These are phyloP conservation scores for Syzygium syzygioides DNA, from an alignment of 441 rosid species.

Conservation along the genomic window DNA sequence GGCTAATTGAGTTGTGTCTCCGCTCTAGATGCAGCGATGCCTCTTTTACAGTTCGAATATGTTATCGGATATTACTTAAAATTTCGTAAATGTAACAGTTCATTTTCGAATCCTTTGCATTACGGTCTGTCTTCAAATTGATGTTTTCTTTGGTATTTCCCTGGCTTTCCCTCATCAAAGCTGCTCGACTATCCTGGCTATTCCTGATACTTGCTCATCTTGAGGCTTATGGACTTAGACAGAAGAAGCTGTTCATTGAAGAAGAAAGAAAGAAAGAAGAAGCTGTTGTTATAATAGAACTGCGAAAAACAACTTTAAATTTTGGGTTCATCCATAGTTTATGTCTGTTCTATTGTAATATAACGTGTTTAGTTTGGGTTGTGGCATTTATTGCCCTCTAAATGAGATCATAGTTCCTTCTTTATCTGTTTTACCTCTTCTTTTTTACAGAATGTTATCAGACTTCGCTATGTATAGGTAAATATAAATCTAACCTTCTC, in stretches of 20 bases:
- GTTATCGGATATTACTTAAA: too few species aligned
- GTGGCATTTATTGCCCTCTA: too few species aligned
- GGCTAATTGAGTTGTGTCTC: neutral
- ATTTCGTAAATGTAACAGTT: neutral
- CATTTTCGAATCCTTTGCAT: neutral
- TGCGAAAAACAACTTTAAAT: neutral
- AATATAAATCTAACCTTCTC: neutral
- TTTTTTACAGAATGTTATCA: too few species aligned
- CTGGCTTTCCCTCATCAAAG: neutral
- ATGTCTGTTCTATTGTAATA: too few species aligned
- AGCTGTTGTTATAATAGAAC: neutral
- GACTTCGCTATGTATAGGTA: neutral
- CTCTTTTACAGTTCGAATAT: too few species aligned
- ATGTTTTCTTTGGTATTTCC: neutral
- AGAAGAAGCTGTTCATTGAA: neutral
- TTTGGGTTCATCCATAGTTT: too few species aligned
- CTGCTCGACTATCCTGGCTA: neutral
- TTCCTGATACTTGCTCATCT: neutral
- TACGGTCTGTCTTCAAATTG: neutral
- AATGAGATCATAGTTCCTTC: too few species aligned
- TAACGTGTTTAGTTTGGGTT: too few species aligned
- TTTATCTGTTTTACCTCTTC: too few species aligned
- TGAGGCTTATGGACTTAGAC: neutral
- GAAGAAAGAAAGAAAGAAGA: neutral
- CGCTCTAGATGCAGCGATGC: too few species aligned